Conservation (phyloP, 805 yeast genomes). For the Metschnikowia cubensis region DNA sequence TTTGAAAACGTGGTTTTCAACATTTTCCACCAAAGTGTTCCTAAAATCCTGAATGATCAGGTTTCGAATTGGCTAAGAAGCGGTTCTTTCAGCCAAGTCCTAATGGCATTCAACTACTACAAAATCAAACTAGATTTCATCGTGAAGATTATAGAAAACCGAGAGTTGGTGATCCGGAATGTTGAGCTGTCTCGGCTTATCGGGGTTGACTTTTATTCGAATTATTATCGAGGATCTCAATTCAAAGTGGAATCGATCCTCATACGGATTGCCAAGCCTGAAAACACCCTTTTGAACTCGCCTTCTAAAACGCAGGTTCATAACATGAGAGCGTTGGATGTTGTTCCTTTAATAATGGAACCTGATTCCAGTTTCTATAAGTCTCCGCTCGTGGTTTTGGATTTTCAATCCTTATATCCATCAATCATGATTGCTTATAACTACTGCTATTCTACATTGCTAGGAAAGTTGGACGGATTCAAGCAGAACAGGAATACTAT, state of each 20-base stretch:
- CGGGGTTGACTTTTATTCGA: slow-evolving; percentile 88
- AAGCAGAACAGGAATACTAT: slow-evolving; percentile 43
- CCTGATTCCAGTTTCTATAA: slow-evolving; percentile 82
- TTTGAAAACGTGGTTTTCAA: slow-evolving; percentile 74
- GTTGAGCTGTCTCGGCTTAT: slow-evolving; percentile 80
- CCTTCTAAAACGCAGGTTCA: slow-evolving; percentile 81
- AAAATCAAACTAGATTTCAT: slow-evolving; percentile 42
- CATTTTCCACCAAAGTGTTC: slow-evolving; percentile 61
- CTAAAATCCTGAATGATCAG: slow-evolving; percentile 49
- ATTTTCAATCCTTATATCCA: slow-evolving; percentile 92
- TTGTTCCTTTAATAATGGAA: slow-evolving; percentile 89
- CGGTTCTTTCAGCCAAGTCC: slow-evolving; percentile 35
- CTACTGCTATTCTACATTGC: slow-evolving; percentile 71
- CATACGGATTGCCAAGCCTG: slow-evolving; percentile 68
- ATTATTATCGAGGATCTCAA: slow-evolving; percentile 88
- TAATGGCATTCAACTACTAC: slow-evolving; percentile 45
- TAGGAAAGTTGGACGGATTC: slow-evolving; percentile 59
- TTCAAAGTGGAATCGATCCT: slow-evolving; percentile 87
- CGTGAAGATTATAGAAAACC: slow-evolving; percentile 48
- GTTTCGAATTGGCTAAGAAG: slow-evolving; percentile 39
- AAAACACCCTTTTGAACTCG: slow-evolving; percentile 66
- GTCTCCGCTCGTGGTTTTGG: slow-evolving; percentile 85
- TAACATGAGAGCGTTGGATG: slow-evolving; percentile 79
- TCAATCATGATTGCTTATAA: slow-evolving; percentile 99
- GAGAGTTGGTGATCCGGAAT: slow-evolving; percentile 65